Evolutionary conservation across 208 protist species (phyloP).

Genomic region (Angomonas desouzai): DNA sequence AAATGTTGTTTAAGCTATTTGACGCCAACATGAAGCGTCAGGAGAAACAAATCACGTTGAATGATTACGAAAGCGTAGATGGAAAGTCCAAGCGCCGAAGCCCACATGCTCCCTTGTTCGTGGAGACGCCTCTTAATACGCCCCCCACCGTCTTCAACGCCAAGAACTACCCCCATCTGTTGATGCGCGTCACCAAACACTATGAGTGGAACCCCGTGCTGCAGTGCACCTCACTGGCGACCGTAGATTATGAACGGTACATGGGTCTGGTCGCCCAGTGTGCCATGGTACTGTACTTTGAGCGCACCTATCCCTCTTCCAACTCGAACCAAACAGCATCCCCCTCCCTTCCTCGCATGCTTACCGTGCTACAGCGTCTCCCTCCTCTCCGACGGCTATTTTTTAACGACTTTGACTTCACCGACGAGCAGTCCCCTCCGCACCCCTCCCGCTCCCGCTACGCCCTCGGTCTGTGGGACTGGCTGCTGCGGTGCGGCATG

Average conservation of each 20-base stretch:
- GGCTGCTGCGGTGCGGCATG: slow-evolving; percentile 41
- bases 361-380: not conserved
- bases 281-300: slow-evolving; percentile 34
- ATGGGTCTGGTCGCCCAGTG: slow-evolving; percentile 42
- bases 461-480: slow-evolving; percentile 27
- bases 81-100: not conserved
- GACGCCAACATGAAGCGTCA: not conserved
- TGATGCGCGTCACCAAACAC: slow-evolving; percentile 25
- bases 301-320: slow-evolving; percentile 12
- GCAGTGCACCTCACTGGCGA: slow-evolving; percentile 36
- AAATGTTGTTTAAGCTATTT: not conserved
- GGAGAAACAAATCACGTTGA: not conserved
- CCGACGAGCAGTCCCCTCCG: not conserved
- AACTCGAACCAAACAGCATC: not conserved
- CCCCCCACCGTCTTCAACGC: slow-evolving; percentile 8
- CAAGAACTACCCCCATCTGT: slow-evolving; percentile 20
- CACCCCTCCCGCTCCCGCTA: slow-evolving; percentile 26
- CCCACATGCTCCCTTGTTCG: not conserved
- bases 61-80: not conserved
- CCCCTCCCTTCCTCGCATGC: not conserved
- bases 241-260: slow-evolving; percentile 73
- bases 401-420: slow-evolving; percentile 1
- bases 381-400: not conserved
- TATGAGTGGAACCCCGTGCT: slow-evolving; percentile 28
- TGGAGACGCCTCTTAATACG: not conserved